Conservation (phyloP, 2,329 filamentous ascomycete genomes). For the Penicillium sp. region DNA sequence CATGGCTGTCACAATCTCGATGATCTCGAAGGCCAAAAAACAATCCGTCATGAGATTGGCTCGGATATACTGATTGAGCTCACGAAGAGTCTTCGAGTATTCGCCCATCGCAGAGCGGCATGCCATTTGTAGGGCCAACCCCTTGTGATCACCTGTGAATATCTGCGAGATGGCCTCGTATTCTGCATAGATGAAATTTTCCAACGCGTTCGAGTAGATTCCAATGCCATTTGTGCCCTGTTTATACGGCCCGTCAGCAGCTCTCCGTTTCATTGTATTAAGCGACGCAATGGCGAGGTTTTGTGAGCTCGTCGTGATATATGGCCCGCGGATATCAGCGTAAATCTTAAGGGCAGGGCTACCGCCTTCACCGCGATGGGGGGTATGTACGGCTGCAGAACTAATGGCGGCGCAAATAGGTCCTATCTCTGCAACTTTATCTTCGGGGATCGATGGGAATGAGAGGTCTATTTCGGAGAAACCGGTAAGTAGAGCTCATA, state of each 20-base stretch:
- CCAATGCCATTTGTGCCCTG: constrained; percentile 89
- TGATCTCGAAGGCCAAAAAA: constrained; percentile 92
- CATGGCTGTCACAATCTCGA: constrained; percentile 82
- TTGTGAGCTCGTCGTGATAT: constrained; percentile 78
- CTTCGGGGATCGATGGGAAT: constrained; percentile 80
- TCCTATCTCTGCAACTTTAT: constrained; percentile 75
- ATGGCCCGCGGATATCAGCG: constrained; percentile 82
- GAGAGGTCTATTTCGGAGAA: constrained; percentile 56
- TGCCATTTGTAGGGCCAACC: constrained; percentile 75
- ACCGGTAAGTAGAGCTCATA: constrained; percentile 37
- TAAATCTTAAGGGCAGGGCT: constrained; percentile 81
- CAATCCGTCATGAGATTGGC: constrained; percentile 86
- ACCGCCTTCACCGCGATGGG: constrained; percentile 60
- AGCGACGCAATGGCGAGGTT: constrained; percentile 88
- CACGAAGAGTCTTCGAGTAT: constrained; percentile 81
- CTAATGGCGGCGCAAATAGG: constrained; percentile 80
- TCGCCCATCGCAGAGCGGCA: constrained; percentile 79
- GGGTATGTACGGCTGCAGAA: constrained; percentile 60
- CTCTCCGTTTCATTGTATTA: constrained; percentile 77
- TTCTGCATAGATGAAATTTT: constrained; percentile 84
- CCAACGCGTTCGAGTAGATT: constrained; percentile 84
- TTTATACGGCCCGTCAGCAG: constrained; percentile 80
- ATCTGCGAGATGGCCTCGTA: constrained; percentile 89
- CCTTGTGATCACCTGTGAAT: constrained; percentile 85
- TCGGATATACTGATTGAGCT: constrained; percentile 89